Evolutionary conservation across 371 early-diverging fungal species (phyloP).

Genomic region (Mortierella sp.): DNA sequence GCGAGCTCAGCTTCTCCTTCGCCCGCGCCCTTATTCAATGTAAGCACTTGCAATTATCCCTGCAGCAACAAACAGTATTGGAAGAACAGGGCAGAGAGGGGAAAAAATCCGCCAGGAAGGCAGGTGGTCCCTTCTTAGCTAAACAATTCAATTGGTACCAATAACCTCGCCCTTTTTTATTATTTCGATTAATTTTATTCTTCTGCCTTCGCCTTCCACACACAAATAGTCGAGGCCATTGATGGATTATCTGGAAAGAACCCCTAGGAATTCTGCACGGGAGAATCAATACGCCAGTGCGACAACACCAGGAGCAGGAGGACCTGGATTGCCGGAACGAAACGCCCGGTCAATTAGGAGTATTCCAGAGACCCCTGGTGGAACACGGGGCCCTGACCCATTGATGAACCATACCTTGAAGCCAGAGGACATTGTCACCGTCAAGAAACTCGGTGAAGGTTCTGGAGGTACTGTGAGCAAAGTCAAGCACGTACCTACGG

Average conservation of each 20-base stretch:
- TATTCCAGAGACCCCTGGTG: conserved; percentile 41
- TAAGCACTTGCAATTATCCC: conserved; percentile 7
- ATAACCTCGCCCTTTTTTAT: too few relatives aligned
- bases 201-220: too few relatives aligned
- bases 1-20: conserved; percentile 21
- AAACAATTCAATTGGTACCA: too few relatives aligned
- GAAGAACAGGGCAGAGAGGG: too few relatives aligned
- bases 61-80: background rate
- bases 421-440: conserved; percentile 36
- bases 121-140: too few relatives aligned
- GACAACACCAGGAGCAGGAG: conserved; percentile 10
- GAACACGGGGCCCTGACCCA: conserved; percentile 33
- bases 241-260: conserved; percentile 38
- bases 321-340: conserved; percentile 11
- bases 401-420: conserved; percentile 38
- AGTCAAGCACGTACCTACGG: conserved; percentile 81
- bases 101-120: too few relatives aligned
- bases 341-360: conserved; percentile 34
- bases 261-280: conserved; percentile 40
- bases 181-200: too few relatives aligned
- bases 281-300: conserved; percentile 39
- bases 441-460: conserved; percentile 86
- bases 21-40: conserved; percentile 34
- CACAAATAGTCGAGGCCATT: conserved; percentile 31
- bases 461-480: conserved; percentile 93